Evolutionary conservation across 306 rosid species (phyloP), one percentile per base, ranked within the genome.

Genomic region (Boehmeria nivea): DNA sequence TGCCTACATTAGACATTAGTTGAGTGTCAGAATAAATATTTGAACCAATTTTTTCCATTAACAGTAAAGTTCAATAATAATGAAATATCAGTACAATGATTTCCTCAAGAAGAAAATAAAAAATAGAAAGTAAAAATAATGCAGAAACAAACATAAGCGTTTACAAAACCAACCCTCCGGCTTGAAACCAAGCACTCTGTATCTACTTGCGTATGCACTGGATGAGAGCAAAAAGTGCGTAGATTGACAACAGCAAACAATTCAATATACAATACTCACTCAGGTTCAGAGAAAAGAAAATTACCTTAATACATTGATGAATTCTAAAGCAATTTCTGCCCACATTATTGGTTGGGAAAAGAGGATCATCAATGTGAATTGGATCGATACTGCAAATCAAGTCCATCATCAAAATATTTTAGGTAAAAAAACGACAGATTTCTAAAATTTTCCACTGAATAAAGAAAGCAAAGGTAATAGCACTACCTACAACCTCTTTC

Each of bases 301-400:
- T 70, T 72, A 90, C 98, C 98, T 90, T 90, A 65, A 90, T 87
- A 64, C 98, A 90, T 55, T 90, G 98, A 74, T 90, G 98, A 69
- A 90, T 87, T 27, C 98, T 79, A 66, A 90, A 90, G 79, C 98
- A 90, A 84, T 90, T 90, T 72, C 95, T 77, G 62, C 98, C 98
- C 53, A 90, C 98, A 51, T 90, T 90, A 72, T 90, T 86, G 60
- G 79, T 78, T 47, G 94, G 91, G 28, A 67, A 90, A 67, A 90
- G 91, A 50, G 98, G 98, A 74, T 90, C 98, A 71, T 87, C 98
- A 18, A 90, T 77, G 69, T 90, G 98, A 63, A 90, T 78, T 53
- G 98, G 98, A 81, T 90, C 98, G 39, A 90, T 90, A 72, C 98
- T 90, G 70, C 80, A 67, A 66, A 60, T 58, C 17, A 77, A 59